Percentiles rank a stretch among this genome's conserved stretches.
phyloP scores from a whole-genome alignment of 805 yeast species.

The Kurtzmaniella cleridarum region DNA sequence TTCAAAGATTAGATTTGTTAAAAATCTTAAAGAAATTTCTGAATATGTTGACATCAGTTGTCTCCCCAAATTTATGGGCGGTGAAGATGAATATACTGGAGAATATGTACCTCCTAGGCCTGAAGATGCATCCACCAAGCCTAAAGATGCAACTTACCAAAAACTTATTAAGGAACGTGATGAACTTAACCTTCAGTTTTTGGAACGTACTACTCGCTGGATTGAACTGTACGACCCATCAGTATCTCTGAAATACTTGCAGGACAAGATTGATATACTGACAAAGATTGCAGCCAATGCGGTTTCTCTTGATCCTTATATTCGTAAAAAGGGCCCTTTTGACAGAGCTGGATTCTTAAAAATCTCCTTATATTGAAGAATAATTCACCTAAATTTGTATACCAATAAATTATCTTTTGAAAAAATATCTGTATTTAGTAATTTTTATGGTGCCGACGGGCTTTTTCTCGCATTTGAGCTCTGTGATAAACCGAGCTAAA shows the following conservation, averaged over 20 bases:
- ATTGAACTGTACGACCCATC: constrained; percentile 54
- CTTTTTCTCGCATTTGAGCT: no score
- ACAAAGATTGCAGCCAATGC: constrained; percentile 57
- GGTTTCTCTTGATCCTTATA: constrained; percentile 68
- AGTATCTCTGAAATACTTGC: constrained; percentile 43
- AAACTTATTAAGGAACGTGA: constrained; percentile 48
- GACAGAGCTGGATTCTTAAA: constrained; percentile 66
- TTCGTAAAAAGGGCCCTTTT: constrained; percentile 71
- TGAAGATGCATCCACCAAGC: constrained; percentile 36
- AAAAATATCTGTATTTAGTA: no score
- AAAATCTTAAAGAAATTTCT: constrained; percentile 58
- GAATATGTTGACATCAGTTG: constrained; percentile 53
- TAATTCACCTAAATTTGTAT: no score
- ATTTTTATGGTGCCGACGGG: no score
- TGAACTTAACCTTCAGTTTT: constrained; percentile 46
- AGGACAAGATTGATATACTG: constrained; percentile 51
- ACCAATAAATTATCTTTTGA: no score
- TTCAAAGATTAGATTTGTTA: constrained; percentile 80
- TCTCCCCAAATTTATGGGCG: constrained; percentile 74
- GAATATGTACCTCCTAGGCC: constrained; percentile 59
- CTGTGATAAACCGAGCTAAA: no score
- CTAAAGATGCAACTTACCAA: constrained; percentile 38
- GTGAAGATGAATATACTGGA: constrained; percentile 44
- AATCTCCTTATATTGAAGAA: constrained; percentile 4
- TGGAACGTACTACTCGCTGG: constrained; percentile 73